Evolutionary conservation across 345 rosid species (phyloP).

Genomic region (Carallia pectinifolia): DNA sequence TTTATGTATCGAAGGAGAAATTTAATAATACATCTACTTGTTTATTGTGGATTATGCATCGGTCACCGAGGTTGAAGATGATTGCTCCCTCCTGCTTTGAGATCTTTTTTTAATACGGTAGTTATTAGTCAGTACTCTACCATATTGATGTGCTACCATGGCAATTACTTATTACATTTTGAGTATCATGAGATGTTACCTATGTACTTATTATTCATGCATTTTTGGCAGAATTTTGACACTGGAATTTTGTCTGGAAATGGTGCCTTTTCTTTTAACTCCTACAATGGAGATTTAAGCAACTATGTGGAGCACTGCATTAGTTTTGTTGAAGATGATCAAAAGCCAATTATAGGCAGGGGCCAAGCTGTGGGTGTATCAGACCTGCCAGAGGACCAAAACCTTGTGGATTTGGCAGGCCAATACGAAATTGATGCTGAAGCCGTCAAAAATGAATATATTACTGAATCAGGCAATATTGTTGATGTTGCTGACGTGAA

Average conservation of each 20-base stretch:
- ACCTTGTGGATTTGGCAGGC: conserved; percentile 36
- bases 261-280: conserved; percentile 38
- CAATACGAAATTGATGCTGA: conserved; percentile 37
- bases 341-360: conserved; percentile 38
- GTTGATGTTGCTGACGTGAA: conserved; percentile 27
- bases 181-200: no score
- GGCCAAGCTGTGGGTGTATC: conserved; percentile 28
- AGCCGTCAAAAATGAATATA: conserved; percentile 44
- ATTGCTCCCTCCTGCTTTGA: not conserved
- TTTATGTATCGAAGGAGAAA: not conserved
- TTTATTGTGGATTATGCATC: not conserved
- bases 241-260: conserved; percentile 39
- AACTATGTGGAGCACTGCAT: conserved; percentile 37
- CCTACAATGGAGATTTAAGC: conserved; percentile 57
- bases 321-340: conserved; percentile 44
- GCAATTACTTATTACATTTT: no score
- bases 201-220: not conserved
- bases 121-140: no score
- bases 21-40: not conserved
- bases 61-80: not conserved
- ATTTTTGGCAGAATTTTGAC: conserved; percentile 41
- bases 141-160: no score
- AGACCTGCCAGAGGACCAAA: conserved; percentile 33
- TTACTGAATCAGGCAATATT: conserved; percentile 35
- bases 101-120: no score